Base-by-base conservation (phyloP, 1,284 basidiomycete species). In the Cystobasidiaceae sp. region DNA sequence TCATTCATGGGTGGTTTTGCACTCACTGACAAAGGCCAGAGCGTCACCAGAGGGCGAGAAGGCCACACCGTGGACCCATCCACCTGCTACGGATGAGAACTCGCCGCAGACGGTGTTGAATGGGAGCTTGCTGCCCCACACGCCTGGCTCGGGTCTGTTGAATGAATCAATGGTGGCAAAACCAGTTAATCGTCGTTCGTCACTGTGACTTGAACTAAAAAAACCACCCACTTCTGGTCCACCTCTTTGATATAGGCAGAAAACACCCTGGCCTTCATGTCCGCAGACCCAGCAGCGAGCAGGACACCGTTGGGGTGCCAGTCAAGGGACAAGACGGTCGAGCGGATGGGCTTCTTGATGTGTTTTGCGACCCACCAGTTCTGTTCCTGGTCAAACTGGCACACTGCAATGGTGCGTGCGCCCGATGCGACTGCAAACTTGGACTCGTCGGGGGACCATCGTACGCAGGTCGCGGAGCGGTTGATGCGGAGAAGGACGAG, bases 361-460 rank as follows among this genome's bases (percentile, higher is more conserved):
- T 92, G 89, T 77, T 92, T 93, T 21, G 93, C 88, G 2, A 97
- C 92, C 96, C 96, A 99, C 96, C 96, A 99, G 77, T 99, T 90
- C 80, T 92, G 94, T 80, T 97, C 93, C 25, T 89, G 82, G 76
- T 97, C 93, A 75, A 94, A 97, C 17, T 89, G 93, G 77, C 93
- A 97, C 52, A 97, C 84, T 9, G 92, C 90, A 72, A 97, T 93
- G 37, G 91, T 88, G 43, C 93, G 89, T 6, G 96, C 93, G 69
- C 96, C 96, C 68, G 89, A 93, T 3, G 93, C 94, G 27, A 99
- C 96, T 3, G 96, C 96, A 76, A 99, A 99, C 79, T 99, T 98
- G 79, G 97, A 90, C 79, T 98, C 96, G 73, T 88, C 86, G 1
- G 96, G 96, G 76, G 88, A 91, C 96, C 96, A 99, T 70, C 89